Base-by-base conservation (phyloP, 2,329 filamentous ascomycete species). In the Beauveria pseudobassiana region DNA sequence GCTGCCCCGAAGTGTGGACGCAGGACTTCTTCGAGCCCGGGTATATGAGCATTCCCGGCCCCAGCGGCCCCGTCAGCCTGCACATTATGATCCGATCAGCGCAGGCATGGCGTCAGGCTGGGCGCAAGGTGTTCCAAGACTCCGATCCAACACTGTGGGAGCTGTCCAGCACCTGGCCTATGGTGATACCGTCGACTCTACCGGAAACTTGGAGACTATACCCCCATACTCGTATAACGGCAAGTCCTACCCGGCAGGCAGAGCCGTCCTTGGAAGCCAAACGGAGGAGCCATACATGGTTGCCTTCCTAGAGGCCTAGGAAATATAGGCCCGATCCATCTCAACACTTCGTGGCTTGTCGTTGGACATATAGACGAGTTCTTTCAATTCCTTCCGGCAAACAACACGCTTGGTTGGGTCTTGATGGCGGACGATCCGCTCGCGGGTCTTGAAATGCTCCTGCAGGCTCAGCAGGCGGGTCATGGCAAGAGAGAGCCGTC, bases 311-410 rank as follows among this genome's bases (percentile, higher is more conserved):
- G 26, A 30, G 16, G 26, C 49, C 7, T 28, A 51, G 18, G 49
- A 34, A 9, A 1, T 10, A 9, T 28, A 51, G 49, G 7, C 56
- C 18, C 14, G 24, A 59, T 77, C 3, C 55, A 70, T 0, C 65
- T 77, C 0, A 74, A 71, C 20, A 69, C 68, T 2, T 60, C 40
- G 0, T 72, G 69, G 69, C 38, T 72, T 1, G 26, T 22, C 0
- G 65, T 71, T 14, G 68, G 69, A 4, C 70, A 72, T 22, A 69
- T 70, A 0, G 70, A 71, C 42, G 69, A 71, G 55, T 71, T 70
- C 22, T 26, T 72, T 0, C 70, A 72, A n/a, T 71, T 72, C 22
- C 53, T 72, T 0, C 70, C 70, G 1, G 63, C 62, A 1, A 43
- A 67, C 8, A 69, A 65, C 16, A 52, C 67, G 7, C 67, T 60